Percentiles rank a stretch among this genome's conserved stretches.
Conservation (phyloP, 495 filamentous ascomycete genomes). For the Tetracladium setigerum region DNA sequence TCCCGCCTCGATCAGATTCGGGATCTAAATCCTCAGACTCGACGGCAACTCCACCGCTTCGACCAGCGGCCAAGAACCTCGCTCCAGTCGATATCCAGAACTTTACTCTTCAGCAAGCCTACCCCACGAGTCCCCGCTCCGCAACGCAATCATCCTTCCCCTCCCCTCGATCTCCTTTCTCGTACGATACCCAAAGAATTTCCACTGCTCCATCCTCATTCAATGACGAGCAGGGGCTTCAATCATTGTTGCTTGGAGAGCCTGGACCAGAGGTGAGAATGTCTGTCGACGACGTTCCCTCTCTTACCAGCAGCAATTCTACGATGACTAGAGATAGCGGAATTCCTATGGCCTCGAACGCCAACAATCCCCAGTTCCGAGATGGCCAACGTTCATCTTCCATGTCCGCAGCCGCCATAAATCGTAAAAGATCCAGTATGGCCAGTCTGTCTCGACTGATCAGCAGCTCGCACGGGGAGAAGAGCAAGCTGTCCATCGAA, state of each 20-base stretch:
- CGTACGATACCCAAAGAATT: slow-evolving; percentile 61
- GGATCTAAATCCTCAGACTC: slow-evolving; percentile 43
- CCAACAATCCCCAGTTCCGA: slow-evolving; percentile 26
- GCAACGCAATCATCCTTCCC: slow-evolving; percentile 46
- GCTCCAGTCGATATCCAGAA: slow-evolving; percentile 41
- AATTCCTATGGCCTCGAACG: slow-evolving; percentile 20
- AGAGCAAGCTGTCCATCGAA: slow-evolving; percentile 75
- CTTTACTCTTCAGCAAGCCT: slow-evolving; percentile 32
- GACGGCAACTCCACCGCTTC: slow-evolving; percentile 48
- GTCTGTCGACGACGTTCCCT: slow-evolving; percentile 82
- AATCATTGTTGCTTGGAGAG: slow-evolving; percentile 53
- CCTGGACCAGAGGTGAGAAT: slow-evolving; percentile 58
- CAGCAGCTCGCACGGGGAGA: slow-evolving; percentile 67
- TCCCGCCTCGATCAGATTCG: slow-evolving; percentile 26
- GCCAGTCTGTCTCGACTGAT: slow-evolving; percentile 80
- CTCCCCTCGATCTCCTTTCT: slow-evolving; percentile 51
- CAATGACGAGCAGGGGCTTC: slow-evolving; percentile 57
- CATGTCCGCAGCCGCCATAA: slow-evolving; percentile 56
- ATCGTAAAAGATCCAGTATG: slow-evolving; percentile 74
- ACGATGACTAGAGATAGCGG: slow-evolving; percentile 65
- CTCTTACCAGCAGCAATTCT: slow-evolving; percentile 77
- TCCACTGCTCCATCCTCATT: slow-evolving; percentile 65
- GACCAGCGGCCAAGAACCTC: slow-evolving; percentile 47
- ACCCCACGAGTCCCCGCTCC: slow-evolving; percentile 46
- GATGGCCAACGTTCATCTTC: slow-evolving; percentile 61